A percentile compares a stretch with the other conserved stretches of the same genome.
phyloP scores from a whole-genome alignment of 2,329 filamentous ascomycete species.

The Ustulina deusta region DNA sequence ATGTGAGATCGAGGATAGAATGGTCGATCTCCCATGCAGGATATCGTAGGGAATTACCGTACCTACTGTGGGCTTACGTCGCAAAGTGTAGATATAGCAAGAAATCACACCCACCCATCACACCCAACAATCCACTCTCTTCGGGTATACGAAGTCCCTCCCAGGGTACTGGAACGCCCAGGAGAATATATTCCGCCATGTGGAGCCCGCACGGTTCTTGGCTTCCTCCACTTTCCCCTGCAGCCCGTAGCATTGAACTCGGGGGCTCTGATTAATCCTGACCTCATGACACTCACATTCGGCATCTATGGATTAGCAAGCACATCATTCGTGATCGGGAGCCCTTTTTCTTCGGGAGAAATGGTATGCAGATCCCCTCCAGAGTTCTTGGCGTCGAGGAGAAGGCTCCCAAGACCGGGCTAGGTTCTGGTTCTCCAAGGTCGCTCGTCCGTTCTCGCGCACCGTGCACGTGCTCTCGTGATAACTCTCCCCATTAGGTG shows the following conservation, averaged over 20 bases:
- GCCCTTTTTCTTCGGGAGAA: neutral
- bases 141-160: slow-evolving; percentile 2
- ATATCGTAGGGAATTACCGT: neutral
- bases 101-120: neutral
- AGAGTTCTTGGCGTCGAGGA: slow-evolving; percentile 28
- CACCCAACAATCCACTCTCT: neutral
- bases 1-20: neutral
- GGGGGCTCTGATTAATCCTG: slow-evolving; percentile 28
- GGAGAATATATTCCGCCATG: slow-evolving; percentile 23
- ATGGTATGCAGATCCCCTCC: slow-evolving; percentile 12
- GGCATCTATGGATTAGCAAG: slow-evolving; percentile 25
- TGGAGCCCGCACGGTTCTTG: slow-evolving; percentile 11
- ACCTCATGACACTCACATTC: slow-evolving; percentile 29
- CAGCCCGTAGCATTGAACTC: slow-evolving; percentile 19
- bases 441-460: slow-evolving; percentile 7
- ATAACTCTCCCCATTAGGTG: neutral
- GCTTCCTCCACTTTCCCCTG: slow-evolving; percentile 17
- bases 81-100: slow-evolving; percentile 9
- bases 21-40: slow-evolving; percentile 9
- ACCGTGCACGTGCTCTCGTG: slow-evolving; percentile 28
- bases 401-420: neutral
- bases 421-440: neutral
- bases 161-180: slow-evolving; percentile 13
- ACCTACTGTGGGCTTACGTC: slow-evolving; percentile 2
- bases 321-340: slow-evolving; percentile 9